phyloP scores from a whole-genome alignment of 2,329 filamentous ascomycete species.

The Sporothrix humicola region DNA sequence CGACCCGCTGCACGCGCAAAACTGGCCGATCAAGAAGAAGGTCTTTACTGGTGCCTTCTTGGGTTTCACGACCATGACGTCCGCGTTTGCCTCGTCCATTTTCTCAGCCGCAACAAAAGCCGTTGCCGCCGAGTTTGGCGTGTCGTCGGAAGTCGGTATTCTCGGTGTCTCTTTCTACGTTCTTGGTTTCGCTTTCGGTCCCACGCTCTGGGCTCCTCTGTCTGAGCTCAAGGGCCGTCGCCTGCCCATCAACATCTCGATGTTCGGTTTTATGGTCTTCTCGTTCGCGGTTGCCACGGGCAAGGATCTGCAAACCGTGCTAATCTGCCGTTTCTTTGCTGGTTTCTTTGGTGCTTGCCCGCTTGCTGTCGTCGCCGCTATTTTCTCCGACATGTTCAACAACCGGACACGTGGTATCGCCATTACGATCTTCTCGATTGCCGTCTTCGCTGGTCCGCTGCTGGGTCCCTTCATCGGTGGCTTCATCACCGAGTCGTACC shows the following conservation, averaged over 20 bases:
- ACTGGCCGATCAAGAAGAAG: constrained; percentile 84
- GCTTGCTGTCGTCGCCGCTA: constrained; percentile 70
- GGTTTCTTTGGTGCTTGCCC: constrained; percentile 75
- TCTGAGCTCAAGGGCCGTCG: constrained; percentile 73
- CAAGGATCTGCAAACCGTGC: constrained; percentile 71
- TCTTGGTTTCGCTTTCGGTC: constrained; percentile 74
- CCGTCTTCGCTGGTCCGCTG: constrained; percentile 70
- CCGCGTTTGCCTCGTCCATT: constrained; percentile 76
- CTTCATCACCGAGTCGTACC: constrained; percentile 65
- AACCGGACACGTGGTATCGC: constrained; percentile 65
- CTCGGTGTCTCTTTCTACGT: constrained; percentile 73
- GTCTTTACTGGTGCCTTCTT: constrained; percentile 69
- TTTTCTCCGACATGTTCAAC: constrained; percentile 75
- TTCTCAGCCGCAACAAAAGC: constrained; percentile 69
- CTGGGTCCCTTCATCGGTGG: constrained; percentile 72
- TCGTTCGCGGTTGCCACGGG: constrained; percentile 68
- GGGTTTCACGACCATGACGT: constrained; percentile 73
- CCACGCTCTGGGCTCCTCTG: constrained; percentile 73
- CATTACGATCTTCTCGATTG: constrained; percentile 64
- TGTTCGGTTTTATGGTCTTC: constrained; percentile 74
- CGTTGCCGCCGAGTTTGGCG: constrained; percentile 64
- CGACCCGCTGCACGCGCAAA: constrained; percentile 85
- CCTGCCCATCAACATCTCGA: constrained; percentile 63
- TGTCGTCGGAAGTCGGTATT: constrained; percentile 66
- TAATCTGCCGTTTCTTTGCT: constrained; percentile 74